Percentiles rank a stretch among this genome's conserved stretches.
Conservation (phyloP, 495 filamentous ascomycete species). For the Penicillium simplicissimum region DNA sequence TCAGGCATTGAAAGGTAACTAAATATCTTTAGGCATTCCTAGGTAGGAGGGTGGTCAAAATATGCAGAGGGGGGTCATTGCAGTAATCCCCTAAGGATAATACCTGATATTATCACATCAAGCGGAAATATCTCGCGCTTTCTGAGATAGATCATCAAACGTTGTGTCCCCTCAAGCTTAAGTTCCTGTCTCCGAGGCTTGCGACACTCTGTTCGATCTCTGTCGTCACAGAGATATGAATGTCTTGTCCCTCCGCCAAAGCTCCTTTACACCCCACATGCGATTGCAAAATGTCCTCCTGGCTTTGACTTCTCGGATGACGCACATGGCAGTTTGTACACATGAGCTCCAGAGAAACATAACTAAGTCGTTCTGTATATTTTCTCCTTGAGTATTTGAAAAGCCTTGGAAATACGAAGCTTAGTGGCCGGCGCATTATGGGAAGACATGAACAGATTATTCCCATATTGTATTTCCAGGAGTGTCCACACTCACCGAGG, state of each 20-base stretch:
- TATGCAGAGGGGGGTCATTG: too few relatives aligned
- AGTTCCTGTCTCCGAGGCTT: neutral
- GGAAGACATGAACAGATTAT: slow-evolving; percentile 14
- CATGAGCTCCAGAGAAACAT: neutral
- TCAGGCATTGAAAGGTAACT: too few relatives aligned
- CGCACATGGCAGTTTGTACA: neutral
- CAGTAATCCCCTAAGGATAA: too few relatives aligned
- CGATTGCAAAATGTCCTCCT: slow-evolving; percentile 2
- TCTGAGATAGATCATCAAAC: neutral
- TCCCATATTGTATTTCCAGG: slow-evolving; percentile 11
- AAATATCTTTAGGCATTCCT: too few relatives aligned
- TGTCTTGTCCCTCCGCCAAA: neutral
- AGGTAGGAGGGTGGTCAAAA: too few relatives aligned
- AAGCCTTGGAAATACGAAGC: slow-evolving; percentile 5
- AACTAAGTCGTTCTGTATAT: neutral
- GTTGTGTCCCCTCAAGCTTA: neutral
- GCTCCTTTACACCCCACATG: neutral
- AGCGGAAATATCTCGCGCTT: too few relatives aligned
- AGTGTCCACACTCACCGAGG: slow-evolving; percentile 13
- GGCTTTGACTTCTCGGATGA: neutral
- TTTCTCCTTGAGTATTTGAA: neutral
- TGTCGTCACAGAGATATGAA: slow-evolving; percentile 1
- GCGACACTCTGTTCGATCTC: slow-evolving; percentile 5
- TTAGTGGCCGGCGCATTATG: slow-evolving; percentile 10
- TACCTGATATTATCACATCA: too few relatives aligned